Conservation (phyloP, 2,329 filamentous ascomycete species). For the Xylariales sp. region DNA sequence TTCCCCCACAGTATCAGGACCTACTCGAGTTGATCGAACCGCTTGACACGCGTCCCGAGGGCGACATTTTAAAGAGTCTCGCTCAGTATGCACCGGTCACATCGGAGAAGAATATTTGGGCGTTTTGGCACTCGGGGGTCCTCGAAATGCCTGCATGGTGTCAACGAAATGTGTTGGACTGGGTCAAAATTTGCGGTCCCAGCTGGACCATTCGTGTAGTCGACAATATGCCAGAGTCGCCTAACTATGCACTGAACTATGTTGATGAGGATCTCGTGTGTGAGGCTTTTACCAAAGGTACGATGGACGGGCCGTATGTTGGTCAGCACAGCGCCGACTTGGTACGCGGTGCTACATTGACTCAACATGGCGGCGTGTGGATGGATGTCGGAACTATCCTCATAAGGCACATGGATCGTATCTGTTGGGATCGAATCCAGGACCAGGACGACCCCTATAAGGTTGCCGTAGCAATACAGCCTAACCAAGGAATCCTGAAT, state of each 20-base stretch:
- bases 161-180: conserved; percentile 33
- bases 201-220: conserved; percentile 37
- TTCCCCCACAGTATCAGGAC: conserved; percentile 13
- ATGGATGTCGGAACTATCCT: conserved; percentile 35
- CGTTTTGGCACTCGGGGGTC: conserved; percentile 32
- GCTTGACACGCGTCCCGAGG: conserved; percentile 11
- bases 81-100: conserved; percentile 18
- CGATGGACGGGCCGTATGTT: conserved; percentile 33
- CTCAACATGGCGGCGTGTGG: conserved; percentile 32
- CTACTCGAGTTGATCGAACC: conserved; percentile 12
- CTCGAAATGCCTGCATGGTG: conserved; percentile 30
- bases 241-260: conserved; percentile 32
- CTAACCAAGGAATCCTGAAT: conserved; percentile 24
- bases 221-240: conserved; percentile 28
- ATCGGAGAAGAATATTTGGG: conserved; percentile 35
- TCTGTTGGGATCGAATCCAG: conserved; percentile 32
- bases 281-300: conserved; percentile 27
- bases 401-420: conserved; percentile 28
- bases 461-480: conserved; percentile 21
- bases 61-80: conserved; percentile 14
- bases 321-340: conserved; percentile 37
- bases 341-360: conserved; percentile 33
- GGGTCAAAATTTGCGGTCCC: conserved; percentile 29
- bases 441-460: conserved; percentile 26
- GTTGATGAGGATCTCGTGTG: conserved; percentile 24